Evolutionary conservation across 2,329 filamentous ascomycete genomes (phyloP), one percentile per base, ranked within the genome.

Genomic region (Aspergillus phoenicis): DNA sequence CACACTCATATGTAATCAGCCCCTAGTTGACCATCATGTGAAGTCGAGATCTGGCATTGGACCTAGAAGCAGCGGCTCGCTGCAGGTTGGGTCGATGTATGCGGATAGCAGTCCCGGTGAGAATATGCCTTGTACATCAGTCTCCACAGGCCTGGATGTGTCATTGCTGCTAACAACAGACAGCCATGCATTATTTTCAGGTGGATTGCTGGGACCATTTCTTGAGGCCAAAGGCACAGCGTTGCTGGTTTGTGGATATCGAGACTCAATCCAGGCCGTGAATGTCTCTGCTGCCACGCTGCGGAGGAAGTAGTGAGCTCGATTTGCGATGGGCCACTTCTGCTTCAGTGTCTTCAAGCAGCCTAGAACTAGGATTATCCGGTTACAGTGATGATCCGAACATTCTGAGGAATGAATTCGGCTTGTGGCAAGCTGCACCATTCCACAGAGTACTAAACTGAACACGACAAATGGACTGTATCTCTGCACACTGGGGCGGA

Each of bases 331-430:
- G 39, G 62, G 60, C 74, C 74, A 75, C 6, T 66, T 76, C 7
- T 66, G 63, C 17, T 67, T 70, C 15, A 70, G 67, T 20, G 66
- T 69, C 52, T 76, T 76, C 24, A 76, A 59, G 47, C 73, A 75
- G 1, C 74, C 74, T 6, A 76, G 68, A 6, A 76, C 69, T 3
- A 76, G 68, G 8, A 71, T 71, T 3, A 76, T 72, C n/a, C 74
- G 70, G 48, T 76, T 76, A 26, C 69, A 73, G 51, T 76, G 74
- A 33, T 76, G 74, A 28, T 76, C 74, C n/a, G 72, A 73, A 48
- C 74, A 76, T n/a, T 76, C 74, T 20, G 70, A 66, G 2, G 70
- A 71, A 52, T 76, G 74, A n/a, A 67, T 72, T 6, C 66, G 67
- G 13, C 66, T 69, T 0, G 74, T 76, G 5, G 73, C 72, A 3